Percentiles rank a stretch among this genome's conserved stretches.
phyloP scores from a whole-genome alignment of 2,329 filamentous ascomycete genomes.

The Fusarium algeriense region DNA sequence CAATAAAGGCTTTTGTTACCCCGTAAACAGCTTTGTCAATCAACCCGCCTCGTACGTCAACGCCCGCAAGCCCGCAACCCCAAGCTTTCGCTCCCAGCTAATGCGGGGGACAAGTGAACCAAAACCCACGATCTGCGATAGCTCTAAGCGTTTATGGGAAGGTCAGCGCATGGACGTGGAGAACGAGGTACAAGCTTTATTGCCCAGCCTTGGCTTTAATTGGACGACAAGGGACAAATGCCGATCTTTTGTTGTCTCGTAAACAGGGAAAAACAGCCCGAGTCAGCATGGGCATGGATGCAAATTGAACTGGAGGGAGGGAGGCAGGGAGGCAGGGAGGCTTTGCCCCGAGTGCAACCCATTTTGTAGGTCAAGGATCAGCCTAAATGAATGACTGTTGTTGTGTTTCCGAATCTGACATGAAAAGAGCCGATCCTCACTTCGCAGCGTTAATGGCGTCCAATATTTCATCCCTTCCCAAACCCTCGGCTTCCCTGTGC shows the following conservation, averaged over 20 bases:
- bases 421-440: conserved; percentile 11
- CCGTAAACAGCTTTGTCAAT: not conserved
- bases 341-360: conserved; percentile 23
- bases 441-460: not conserved
- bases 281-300: not conserved
- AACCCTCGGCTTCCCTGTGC: conserved; percentile 7
- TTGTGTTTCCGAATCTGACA: conserved; percentile 19
- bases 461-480: not conserved
- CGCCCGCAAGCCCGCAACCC: conserved; percentile 14
- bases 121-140: conserved; percentile 26
- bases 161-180: conserved; percentile 23
- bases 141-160: conserved; percentile 37
- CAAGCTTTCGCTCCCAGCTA: not conserved
- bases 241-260: conserved; percentile 25
- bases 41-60: conserved; percentile 19
- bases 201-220: conserved; percentile 24
- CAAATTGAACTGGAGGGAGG: not conserved
- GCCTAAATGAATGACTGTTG: conserved; percentile 21
- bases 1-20: conserved; percentile 23
- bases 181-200: conserved; percentile 20
- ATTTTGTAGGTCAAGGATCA: conserved; percentile 5
- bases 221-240: conserved; percentile 23
- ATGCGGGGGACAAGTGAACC: conserved; percentile 17
- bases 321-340: not conserved
- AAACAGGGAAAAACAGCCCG: conserved; percentile 29